Conservation (phyloP, 768 basidiomycete species). For the Amanita subjunquillea region DNA sequence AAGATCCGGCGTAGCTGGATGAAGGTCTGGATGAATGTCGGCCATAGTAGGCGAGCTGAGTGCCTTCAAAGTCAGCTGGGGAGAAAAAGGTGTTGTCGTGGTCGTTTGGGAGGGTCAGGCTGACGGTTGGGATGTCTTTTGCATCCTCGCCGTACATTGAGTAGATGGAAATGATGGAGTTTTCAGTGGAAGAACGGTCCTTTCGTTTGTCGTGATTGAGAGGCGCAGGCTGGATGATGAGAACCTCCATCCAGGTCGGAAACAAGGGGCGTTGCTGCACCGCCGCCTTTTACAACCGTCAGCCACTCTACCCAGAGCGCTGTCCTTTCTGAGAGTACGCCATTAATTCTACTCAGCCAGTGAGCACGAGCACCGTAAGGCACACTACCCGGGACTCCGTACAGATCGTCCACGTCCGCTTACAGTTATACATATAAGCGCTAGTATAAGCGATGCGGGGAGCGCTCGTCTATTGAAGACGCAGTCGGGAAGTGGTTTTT, state of each 20-base stretch:
- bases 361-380: no score
- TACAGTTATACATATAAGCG: not conserved
- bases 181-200: constrained; percentile 55
- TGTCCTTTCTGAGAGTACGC: not conserved
- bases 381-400: not conserved
- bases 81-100: constrained; percentile 17
- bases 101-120: constrained; percentile 19
- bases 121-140: constrained; percentile 21
- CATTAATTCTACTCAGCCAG: not conserved
- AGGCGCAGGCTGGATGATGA: constrained; percentile 12
- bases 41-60: constrained; percentile 22
- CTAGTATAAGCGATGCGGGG: no score
- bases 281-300: not conserved
- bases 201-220: constrained; percentile 18
- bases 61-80: constrained; percentile 15
- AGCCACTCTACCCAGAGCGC: constrained; percentile 2
- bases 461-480: no score
- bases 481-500: no score
- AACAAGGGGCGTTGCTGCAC: not conserved
- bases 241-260: constrained; percentile 26
- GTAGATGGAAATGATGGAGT: constrained; percentile 76
- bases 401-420: not conserved
- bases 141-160: constrained; percentile 73
- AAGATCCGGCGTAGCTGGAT: constrained; percentile 22
- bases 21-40: constrained; percentile 11